These are phyloP conservation scores for Calvatia gigantea DNA, from an alignment of 768 basidiomycete species.

Conservation along the genomic window DNA sequence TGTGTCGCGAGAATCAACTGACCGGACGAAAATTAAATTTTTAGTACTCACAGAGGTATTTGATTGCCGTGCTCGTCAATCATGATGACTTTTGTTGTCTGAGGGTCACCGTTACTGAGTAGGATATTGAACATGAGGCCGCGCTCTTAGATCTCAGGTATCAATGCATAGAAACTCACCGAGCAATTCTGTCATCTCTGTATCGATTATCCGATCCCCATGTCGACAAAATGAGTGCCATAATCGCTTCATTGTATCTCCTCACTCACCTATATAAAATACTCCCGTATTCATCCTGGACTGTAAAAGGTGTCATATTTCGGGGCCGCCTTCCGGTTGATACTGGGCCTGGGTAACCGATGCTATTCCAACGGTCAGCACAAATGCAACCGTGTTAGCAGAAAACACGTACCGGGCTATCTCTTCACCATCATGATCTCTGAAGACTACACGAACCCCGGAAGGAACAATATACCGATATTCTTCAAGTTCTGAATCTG, in stretches of 20 bases:
- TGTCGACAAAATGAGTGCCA: neutral
- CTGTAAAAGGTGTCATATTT: constrained; percentile 42
- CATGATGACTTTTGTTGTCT: constrained; percentile 15
- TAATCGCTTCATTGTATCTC: neutral
- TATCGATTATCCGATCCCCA: neutral
- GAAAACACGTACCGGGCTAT: constrained; percentile 47
- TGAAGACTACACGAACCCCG: constrained; percentile 63
- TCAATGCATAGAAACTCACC: constrained; percentile 1
- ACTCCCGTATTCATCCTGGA: constrained; percentile 56
- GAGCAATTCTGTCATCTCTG: constrained; percentile 1
- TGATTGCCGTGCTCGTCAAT: constrained; percentile 18
- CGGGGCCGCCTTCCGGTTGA: neutral
- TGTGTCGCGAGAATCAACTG: neutral
- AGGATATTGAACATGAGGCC: neutral
- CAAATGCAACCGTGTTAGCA: neutral
- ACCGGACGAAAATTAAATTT: neutral
- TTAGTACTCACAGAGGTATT: constrained; percentile 14
- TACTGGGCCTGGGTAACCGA: constrained; percentile 6
- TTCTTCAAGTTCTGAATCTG: constrained; percentile 27
- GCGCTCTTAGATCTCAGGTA: neutral
- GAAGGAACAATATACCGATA: constrained; percentile 63
- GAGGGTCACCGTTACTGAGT: neutral
- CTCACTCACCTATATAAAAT: constrained; percentile 51
- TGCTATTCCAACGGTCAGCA: neutral
- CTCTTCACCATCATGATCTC: constrained; percentile 62